A percentile compares a stretch with the other conserved stretches of the same genome.
These are phyloP conservation scores for Metschnikowia drakensbergensis DNA, from an alignment of 805 yeast genomes.

Conservation along the genomic window DNA sequence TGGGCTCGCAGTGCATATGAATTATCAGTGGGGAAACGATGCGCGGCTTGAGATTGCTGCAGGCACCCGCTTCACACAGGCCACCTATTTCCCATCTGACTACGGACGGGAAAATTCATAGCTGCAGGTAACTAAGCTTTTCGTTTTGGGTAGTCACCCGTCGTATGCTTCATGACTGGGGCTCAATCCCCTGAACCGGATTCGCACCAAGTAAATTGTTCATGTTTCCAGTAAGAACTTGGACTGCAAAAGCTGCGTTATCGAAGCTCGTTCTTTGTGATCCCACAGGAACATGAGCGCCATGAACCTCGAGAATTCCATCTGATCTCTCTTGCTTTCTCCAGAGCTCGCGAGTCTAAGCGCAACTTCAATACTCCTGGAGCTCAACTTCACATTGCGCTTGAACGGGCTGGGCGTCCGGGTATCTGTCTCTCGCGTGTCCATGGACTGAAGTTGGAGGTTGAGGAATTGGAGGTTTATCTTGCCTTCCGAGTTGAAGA, in stretches of 20 bases:
- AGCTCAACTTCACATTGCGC: slow-evolving; percentile 26
- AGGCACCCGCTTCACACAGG: background rate
- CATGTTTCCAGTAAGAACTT: slow-evolving; percentile 3
- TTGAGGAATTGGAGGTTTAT: slow-evolving; percentile 34
- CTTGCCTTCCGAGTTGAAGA: slow-evolving; percentile 39
- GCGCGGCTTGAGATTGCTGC: slow-evolving; percentile 4
- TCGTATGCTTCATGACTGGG: background rate
- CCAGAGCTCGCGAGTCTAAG: slow-evolving; percentile 20
- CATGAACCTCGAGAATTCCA: slow-evolving; percentile 27
- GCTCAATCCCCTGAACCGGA: background rate
- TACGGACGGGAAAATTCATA: background rate
- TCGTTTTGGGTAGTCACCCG: too few relatives aligned
- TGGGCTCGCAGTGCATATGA: slow-evolving; percentile 1
- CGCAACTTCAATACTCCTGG: slow-evolving; percentile 29
- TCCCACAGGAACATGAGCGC: slow-evolving; percentile 36
- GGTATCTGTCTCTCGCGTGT: slow-evolving; percentile 2
- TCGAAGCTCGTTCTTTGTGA: slow-evolving; percentile 16
- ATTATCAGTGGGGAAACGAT: slow-evolving; percentile 3
- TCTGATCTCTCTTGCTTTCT: slow-evolving; percentile 13
- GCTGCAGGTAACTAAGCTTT: background rate
- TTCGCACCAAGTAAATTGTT: too few relatives aligned
- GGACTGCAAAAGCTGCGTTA: slow-evolving; percentile 9
- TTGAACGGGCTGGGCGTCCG: slow-evolving; percentile 12
- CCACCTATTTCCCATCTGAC: background rate
- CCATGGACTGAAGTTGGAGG: slow-evolving; percentile 19